Conservation (phyloP, 1,139 yeast species). For the Pneumocystis canis region DNA sequence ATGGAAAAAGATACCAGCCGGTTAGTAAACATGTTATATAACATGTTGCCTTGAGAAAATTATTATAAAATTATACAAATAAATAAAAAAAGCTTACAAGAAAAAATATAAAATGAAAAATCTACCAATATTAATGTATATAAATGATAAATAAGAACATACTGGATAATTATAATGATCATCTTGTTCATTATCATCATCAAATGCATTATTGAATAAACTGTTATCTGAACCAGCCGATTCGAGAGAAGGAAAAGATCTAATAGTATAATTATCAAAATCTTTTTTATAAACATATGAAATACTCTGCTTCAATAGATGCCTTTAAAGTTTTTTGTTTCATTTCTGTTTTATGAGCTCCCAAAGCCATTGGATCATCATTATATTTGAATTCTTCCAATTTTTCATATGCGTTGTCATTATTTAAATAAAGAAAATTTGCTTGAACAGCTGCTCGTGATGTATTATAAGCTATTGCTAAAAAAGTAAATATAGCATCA, state of each 20-base stretch:
- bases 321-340: slow-evolving; percentile 78
- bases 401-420: neutral
- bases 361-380: slow-evolving; percentile 30
- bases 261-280: neutral
- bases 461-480: slow-evolving; percentile 93
- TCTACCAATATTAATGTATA: neutral
- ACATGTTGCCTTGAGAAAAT: slow-evolving; percentile 90
- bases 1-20: slow-evolving; percentile 19
- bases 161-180: slow-evolving; percentile 14
- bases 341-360: slow-evolving; percentile 56
- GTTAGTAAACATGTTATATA: slow-evolving; percentile 91
- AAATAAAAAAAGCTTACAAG: slow-evolving; percentile 66
- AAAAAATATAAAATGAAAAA: slow-evolving; percentile 1
- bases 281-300: neutral
- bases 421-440: neutral
- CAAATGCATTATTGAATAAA: slow-evolving; percentile 21
- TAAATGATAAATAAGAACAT: neutral
- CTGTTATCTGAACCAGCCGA: slow-evolving; percentile 37
- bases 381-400: slow-evolving; percentile 23
- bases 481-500: slow-evolving; percentile 86
- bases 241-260: slow-evolving; percentile 79
- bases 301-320: slow-evolving; percentile 75
- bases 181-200: slow-evolving; percentile 40
- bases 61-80: slow-evolving; percentile 58
- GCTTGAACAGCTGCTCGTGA: slow-evolving; percentile 80